Percentiles rank a stretch among this genome's conserved stretches.
Conservation (phyloP, 176 grass and related monocot species). For the Ensete glaucum region DNA sequence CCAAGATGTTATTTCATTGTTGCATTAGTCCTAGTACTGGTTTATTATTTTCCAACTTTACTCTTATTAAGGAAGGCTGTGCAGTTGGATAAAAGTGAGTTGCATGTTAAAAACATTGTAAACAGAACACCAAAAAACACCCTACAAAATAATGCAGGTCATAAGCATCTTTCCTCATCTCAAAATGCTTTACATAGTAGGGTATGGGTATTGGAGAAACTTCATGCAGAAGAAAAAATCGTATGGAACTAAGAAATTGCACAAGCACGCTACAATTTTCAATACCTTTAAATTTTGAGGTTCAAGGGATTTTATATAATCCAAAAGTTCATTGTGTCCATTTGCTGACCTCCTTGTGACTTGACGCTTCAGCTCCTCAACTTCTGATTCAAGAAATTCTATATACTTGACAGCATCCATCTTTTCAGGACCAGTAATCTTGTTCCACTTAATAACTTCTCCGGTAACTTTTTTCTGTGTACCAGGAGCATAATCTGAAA, state of each 20-base stretch:
- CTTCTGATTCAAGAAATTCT: slow-evolving; percentile 80
- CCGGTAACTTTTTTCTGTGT: slow-evolving; percentile 83
- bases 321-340: slow-evolving; percentile 76
- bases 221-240: too few relatives aligned
- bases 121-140: too few relatives aligned
- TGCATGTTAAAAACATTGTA: too few relatives aligned
- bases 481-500: slow-evolving; percentile 64
- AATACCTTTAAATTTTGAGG: slow-evolving; percentile 95
- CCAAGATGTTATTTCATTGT: too few relatives aligned
- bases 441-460: slow-evolving; percentile 95
- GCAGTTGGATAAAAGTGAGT: too few relatives aligned
- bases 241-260: neutral
- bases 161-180: too few relatives aligned
- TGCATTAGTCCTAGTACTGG: too few relatives aligned
- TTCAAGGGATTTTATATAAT: slow-evolving; percentile 76
- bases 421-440: slow-evolving; percentile 70
- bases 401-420: slow-evolving; percentile 86
- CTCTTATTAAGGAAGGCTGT: too few relatives aligned
- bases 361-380: slow-evolving; percentile 73
- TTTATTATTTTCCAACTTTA: too few relatives aligned
- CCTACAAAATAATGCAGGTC: too few relatives aligned
- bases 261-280: neutral
- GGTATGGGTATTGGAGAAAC: too few relatives aligned
- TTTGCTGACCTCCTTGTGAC: slow-evolving; percentile 47
- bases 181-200: too few relatives aligned